Evolutionary conservation across 768 basidiomycete species (phyloP), one percentile per base, ranked within the genome.

Genomic region (Tulasnella sp.): DNA sequence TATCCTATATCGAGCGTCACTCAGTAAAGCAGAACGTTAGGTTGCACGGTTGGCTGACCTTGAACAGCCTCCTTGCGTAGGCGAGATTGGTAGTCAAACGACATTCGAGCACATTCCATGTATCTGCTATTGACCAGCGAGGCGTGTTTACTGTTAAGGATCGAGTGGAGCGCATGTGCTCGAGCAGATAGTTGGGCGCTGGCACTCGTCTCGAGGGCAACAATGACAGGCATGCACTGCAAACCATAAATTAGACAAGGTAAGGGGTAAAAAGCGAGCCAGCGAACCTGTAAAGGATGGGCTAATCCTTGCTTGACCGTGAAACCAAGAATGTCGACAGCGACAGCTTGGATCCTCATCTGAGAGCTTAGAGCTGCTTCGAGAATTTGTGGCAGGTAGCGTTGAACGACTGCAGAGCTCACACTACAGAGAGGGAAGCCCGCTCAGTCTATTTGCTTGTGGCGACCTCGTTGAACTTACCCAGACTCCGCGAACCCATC

Each of bases 401-500:
- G 93, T 83, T 99, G 98, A 0, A 98, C 92, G 48, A 99, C 89
- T 3, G 95, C 94, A 0, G 97, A 97, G 85, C 94, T 95, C 80
- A 98, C 95, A 38, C 97, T 99, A 31, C 31, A 40, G 40, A 44
- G 48, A 24, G 31, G 4, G 4, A 19, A 14, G 18, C 34, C 16
- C 16, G 5, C 2, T 48, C 36, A 74, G 48, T n/a, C 19, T 34
- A n/a, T 31, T n/a, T 77, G 5, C 44, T 40, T 10, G 3, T 36
- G 0, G 52, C 38, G 9, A 14, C 40, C 1, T 7, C 42, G 10
- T 24, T 24, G 16, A 27, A 81, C 90, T 82, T 85, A 98, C 98
- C 97, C 97, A 8, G 97, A 98, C 82, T 99, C 98, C 0, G 97
- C 96, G 84, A 99, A 97, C 0, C 93, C 95, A 83, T 96, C 93